A percentile compares a stretch with the other conserved stretches of the same genome.
Evolutionary conservation across 2,329 filamentous ascomycete genomes (phyloP).

Genomic region (Aspergillus alliaceus): DNA sequence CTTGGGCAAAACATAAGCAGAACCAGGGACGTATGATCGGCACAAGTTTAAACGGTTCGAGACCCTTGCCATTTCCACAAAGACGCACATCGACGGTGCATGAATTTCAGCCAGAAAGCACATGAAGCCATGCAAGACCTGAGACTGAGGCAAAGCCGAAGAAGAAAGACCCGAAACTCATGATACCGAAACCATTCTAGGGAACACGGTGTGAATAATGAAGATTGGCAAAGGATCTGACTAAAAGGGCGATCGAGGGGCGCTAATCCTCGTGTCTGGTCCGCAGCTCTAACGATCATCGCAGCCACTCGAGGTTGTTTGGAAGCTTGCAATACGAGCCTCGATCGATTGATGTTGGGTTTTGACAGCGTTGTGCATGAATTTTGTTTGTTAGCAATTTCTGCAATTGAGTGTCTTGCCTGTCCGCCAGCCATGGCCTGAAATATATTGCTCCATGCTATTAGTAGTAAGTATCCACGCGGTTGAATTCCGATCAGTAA

Average conservation of each 20-base stretch:
- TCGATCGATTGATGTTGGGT: constrained; percentile 2
- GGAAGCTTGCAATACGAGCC: constrained; percentile 3
- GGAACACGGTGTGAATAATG: background rate
- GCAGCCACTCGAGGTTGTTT: background rate
- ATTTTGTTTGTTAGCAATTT: background rate
- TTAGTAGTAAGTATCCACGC: background rate
- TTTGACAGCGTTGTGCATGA: background rate
- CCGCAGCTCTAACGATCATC: background rate
- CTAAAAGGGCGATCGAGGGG: background rate
- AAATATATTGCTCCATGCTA: too few relatives aligned
- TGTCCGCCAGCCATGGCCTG: background rate
- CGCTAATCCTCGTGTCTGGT: background rate
- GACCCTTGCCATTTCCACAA: background rate
- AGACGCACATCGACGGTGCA: background rate
- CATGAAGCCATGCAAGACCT: background rate
- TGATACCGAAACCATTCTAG: background rate
- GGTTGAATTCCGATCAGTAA: background rate
- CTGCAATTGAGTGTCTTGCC: constrained; percentile 26
- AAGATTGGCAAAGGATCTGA: background rate
- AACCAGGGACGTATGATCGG: background rate
- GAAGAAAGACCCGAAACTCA: background rate
- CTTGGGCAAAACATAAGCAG: background rate
- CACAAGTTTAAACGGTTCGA: background rate
- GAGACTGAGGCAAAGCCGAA: background rate
- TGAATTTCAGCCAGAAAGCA: background rate